Base-by-base conservation (phyloP, 139 green algal species). In the Chlorella sorokiniana region DNA sequence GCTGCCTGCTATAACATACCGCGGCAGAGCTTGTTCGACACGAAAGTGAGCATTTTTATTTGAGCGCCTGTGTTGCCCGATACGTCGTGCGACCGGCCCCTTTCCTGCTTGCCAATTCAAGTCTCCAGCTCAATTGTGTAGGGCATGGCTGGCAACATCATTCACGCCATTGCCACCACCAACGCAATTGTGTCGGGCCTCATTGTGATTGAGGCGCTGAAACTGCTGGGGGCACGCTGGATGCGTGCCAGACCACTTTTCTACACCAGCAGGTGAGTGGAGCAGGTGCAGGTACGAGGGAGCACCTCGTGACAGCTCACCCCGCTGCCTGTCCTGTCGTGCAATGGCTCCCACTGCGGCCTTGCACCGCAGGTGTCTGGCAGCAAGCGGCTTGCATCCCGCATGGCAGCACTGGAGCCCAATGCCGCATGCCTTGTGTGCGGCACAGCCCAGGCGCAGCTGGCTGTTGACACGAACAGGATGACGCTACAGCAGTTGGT, bases 91-190 rank as follows among this genome's bases (percentile, higher is more conserved):
- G n/a, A n/a, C n/a, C n/a, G n/a, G n/a, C n/a, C n/a, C n/a, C n/a
- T n/a, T n/a, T n/a, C n/a, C n/a, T n/a, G n/a, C n/a, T n/a, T n/a
- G n/a, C n/a, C n/a, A n/a, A 56, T 65, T 16, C 56, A 29, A 33
- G 56, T 33, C 56, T 6, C 18, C 16, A 10, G 6, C 16, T 65
- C 23, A 65, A 33, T 16, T 10, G 38, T 59, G 70, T 81, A 90
- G 90, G 97, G 97, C 38, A 98, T 99, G 93, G 97, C 97, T 2
- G 97, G 97, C 76, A 99, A 99, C 92, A 99, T 99, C 88, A 95
- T 99, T 54, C 97, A 99, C 81, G 97, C 97, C 33, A 95, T 99
- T 29, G 97, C 97, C n/a, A 99, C 97, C 74, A 99, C 97, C 74
- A 99, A 99, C 86, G 97, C 97, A 67, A 96, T 98, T 54, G 88